Evolutionary conservation across 306 rosid genomes (phyloP), one percentile per base, ranked within the genome.

Genomic region (Urtica urens): DNA sequence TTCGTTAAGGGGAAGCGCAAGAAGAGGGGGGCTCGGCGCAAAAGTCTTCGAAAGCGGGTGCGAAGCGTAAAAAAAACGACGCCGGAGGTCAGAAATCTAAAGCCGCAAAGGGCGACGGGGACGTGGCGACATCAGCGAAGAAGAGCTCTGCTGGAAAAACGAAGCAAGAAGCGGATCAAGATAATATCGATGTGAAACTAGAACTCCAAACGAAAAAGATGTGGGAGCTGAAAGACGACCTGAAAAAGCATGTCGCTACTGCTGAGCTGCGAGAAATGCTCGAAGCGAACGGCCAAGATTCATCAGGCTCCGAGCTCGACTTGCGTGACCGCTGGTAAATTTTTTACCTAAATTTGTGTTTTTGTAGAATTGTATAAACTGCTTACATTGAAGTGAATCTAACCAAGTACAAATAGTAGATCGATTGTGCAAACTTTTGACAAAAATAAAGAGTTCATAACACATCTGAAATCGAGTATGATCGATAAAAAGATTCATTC

Each of bases 271-370:
- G 95, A 10, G 72, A 57, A 71, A 90, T 90, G 81, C 85, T 90
- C 59, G 87, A 81, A 60, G 62, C 26, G 61, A 90, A 90, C 51
- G 63, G 17, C 62, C 94, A 81, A 67, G 93, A 73, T 64, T 72
- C 82, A 53, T 59, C 81, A 8, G 95, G 99, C 67, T 85, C 99
- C 62, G 99, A 85, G 65, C 78, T 85, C 65, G 94, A 85, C 73
- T 73, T 90, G 72, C 95, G 92, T 15, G 95, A 90, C 34, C 95
- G 71, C 71, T 85, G 95, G 99, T 90, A 85, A 39, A 39, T 55
- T 16, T 30, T 11, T 25, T 42, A n/a, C n/a, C n/a, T n/a, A 19
- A 30, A 34, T 48, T 20, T 22, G 23, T 39, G 5, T 28, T 22
- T 35, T 10, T 31, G 18, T 31, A 38, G 38, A 20, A 20, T 22